A percentile compares a stretch with the other conserved stretches of the same genome.
phyloP scores from a whole-genome alignment of 1,284 basidiomycete species.

The Ceratobasidium sp. region DNA sequence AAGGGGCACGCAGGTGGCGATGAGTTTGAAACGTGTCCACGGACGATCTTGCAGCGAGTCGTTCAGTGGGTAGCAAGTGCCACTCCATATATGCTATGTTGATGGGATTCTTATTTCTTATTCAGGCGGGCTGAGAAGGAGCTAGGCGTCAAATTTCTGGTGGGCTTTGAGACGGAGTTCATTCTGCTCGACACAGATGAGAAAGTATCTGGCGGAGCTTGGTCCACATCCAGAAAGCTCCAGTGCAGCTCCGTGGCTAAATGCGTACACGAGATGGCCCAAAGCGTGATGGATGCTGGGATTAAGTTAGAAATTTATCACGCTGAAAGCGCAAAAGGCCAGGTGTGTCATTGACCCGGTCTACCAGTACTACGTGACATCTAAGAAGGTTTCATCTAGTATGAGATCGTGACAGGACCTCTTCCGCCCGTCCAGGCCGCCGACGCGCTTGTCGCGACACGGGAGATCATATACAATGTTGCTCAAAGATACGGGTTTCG shows the following conservation, averaged over 20 bases:
- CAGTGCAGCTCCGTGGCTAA: constrained; percentile 51
- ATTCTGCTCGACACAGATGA: constrained; percentile 64
- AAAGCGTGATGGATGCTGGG: constrained; percentile 61
- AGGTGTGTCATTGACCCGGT: constrained; percentile 60
- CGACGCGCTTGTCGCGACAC: constrained; percentile 74
- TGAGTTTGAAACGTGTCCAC: constrained; percentile 67
- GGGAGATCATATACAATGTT: constrained; percentile 75
- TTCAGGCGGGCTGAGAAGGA: constrained; percentile 58
- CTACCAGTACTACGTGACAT: background rate
- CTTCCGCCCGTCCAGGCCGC: constrained; percentile 73
- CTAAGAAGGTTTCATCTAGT: constrained; percentile 56
- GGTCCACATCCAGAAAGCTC: constrained; percentile 60
- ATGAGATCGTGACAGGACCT: constrained; percentile 76
- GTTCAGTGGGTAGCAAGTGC: constrained; percentile 61
- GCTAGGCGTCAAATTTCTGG: constrained; percentile 67
- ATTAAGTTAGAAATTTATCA: constrained; percentile 71
- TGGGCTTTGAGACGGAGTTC: constrained; percentile 79
- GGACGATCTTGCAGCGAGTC: constrained; percentile 66
- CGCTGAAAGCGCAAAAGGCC: constrained; percentile 76
- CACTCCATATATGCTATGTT: background rate
- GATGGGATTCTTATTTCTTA: background rate
- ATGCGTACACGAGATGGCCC: constrained; percentile 67
- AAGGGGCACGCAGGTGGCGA: constrained; percentile 60
- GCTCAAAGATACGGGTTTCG: constrained; percentile 72
- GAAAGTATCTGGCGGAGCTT: constrained; percentile 65